Base-by-base conservation (phyloP, 2,329 filamentous ascomycete species). In the Alternaria angustiovoidea region DNA sequence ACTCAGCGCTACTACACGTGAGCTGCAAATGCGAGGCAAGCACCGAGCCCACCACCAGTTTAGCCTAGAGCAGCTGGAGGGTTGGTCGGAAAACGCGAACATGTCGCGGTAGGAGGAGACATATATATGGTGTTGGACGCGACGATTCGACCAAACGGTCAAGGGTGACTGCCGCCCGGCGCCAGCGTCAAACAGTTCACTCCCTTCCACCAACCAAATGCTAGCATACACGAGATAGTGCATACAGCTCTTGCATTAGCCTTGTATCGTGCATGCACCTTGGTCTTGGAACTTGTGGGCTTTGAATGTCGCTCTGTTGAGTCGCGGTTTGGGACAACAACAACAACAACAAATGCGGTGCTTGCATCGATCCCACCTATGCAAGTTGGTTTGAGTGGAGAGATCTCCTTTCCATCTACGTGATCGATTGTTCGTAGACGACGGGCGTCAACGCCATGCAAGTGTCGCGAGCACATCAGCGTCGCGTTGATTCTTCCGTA, bases 11-110 rank as follows among this genome's bases (percentile, higher is more conserved):
- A 56, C 53, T 24, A 64, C 76, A 75, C 70, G 74, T 74, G 76
- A 72, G 72, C 75, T 66, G 79, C 77, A 79, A 66, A 77, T 80
- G 71, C 80, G 79, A 81, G 76, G 80, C 79, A 80, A 77, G 67
- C 65, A 61, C 59, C 52, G 61, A 61, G 59, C 57, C 54, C 53
- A 49, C 51, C 59, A 54, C 57, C 51, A 63, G 56, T 57, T 67
- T 70, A 41, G 51, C 67, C 69, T 57, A 62, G 73, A 71, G 43
- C 60, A 71, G 73, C 57, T 72, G 67, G 66, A 69, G 51, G 62
- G 76, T 72, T 70, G 75, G 70, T 63, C 51, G 63, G 55, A 75
- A 77, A 78, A 77, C 77, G 71, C 78, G 78, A 79, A 77, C 63
- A 79, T 79, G 60, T 73, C 78, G 71, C 78, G 76, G 71, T 79